A percentile compares a stretch with the other conserved stretches of the same genome.
phyloP scores from a whole-genome alignment of 2,329 filamentous ascomycete genomes.

The Penicillium sp. region DNA sequence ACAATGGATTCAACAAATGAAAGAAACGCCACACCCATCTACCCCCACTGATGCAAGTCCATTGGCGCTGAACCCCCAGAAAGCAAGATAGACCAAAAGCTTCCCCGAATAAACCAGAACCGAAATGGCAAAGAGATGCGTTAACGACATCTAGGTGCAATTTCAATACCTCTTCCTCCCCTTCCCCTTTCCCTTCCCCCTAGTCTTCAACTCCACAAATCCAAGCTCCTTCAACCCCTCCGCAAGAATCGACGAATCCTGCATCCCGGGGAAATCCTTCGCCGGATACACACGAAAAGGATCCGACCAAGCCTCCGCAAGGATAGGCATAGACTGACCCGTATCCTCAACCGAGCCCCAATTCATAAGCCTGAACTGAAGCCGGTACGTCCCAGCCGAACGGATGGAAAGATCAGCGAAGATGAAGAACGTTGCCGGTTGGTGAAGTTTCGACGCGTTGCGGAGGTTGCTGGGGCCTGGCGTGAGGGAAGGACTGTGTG shows the following conservation, averaged over 20 bases:
- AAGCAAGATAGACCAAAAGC: not conserved
- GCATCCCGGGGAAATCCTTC: conserved; percentile 47
- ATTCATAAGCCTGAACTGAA: conserved; percentile 49
- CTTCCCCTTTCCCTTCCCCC: conserved; percentile 37
- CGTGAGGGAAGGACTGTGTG: not conserved
- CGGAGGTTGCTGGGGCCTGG: conserved; percentile 6
- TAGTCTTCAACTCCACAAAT: conserved; percentile 42
- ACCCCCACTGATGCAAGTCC: not conserved
- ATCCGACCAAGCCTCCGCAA: conserved; percentile 42
- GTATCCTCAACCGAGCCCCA: conserved; percentile 36
- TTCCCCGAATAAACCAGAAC: no score
- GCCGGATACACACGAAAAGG: conserved; percentile 44
- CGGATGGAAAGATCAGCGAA: conserved; percentile 50
- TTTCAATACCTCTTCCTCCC: conserved; percentile 27
- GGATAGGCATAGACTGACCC: conserved; percentile 37
- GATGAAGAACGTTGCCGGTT: conserved; percentile 47
- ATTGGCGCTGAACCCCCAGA: no score
- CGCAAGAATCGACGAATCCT: conserved; percentile 39
- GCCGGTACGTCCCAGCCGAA: conserved; percentile 44
- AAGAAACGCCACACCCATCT: no score
- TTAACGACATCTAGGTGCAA: not conserved
- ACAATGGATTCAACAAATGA: no score
- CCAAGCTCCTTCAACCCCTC: conserved; percentile 42
- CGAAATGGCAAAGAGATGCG: not conserved
- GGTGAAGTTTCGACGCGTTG: conserved; percentile 16